A percentile compares a stretch with the other conserved stretches of the same genome.
phyloP scores from a whole-genome alignment of 768 basidiomycete species.

The Boletus rex-veris region DNA sequence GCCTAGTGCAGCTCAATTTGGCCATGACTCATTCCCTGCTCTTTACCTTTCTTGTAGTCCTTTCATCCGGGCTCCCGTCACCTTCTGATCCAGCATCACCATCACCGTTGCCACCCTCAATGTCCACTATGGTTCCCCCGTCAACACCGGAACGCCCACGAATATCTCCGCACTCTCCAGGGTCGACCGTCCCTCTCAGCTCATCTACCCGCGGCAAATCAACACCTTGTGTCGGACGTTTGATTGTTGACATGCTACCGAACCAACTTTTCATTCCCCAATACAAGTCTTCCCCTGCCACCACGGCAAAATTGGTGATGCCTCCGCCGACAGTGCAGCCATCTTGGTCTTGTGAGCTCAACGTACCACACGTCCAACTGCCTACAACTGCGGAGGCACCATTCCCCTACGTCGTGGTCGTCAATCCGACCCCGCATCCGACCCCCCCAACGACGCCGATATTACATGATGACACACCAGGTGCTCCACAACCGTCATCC shows the following conservation, averaged over 20 bases:
- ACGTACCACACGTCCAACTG: conserved; percentile 27
- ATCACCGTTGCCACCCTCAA: conserved; percentile 25
- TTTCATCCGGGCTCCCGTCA: conserved; percentile 24
- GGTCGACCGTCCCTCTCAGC: conserved; percentile 8
- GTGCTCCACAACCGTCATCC: conserved; percentile 24
- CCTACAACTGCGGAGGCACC: conserved; percentile 25
- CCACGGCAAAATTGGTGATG: conserved; percentile 1
- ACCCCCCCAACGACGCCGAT: conserved; percentile 73
- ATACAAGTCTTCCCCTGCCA: conserved; percentile 5
- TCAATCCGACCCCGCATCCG: conserved; percentile 74
- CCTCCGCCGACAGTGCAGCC: conserved; percentile 2
- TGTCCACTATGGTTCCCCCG: conserved; percentile 15
- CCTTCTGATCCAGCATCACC: conserved; percentile 30
- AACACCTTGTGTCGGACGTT: conserved; percentile 37
- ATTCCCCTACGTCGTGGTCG: conserved; percentile 60
- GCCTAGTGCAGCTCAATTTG: conserved; percentile 11
- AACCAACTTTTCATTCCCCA: conserved; percentile 31
- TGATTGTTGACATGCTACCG: conserved; percentile 62
- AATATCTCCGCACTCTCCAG: conserved; percentile 22
- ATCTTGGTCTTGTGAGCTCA: conserved; percentile 13
- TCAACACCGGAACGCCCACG: conserved; percentile 29
- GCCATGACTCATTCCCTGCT: conserved; percentile 9
- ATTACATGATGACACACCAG: conserved; percentile 26
- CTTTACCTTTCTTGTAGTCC: conserved; percentile 23
- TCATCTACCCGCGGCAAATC: conserved; percentile 20